Evolutionary conservation across 129 eudicot genomes (phyloP), one percentile per base, ranked within the genome.

Genomic region (Centaurea solstitialis): DNA sequence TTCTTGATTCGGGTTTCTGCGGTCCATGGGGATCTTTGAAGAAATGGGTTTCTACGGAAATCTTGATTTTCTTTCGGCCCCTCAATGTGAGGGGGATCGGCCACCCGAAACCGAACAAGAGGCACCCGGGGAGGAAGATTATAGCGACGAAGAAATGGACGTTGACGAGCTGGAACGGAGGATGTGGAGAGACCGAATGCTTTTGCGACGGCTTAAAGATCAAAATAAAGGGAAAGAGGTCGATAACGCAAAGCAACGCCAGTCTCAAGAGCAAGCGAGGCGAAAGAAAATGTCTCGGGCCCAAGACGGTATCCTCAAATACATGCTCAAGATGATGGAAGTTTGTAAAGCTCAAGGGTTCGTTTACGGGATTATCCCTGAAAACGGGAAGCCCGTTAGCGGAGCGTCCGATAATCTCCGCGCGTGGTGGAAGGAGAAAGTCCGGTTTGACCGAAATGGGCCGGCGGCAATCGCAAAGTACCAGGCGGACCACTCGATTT

Each of bases 391-490:
- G 24, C 97, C 97, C 0, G 94, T 92, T 12, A 92, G 92, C 0
- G 97, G 97, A 17, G 97, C 97, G 7, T 92, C 97, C 1, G 97
- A 92, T 67, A 92, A 92, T 83, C 94, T 92, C 21, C 92, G 97
- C 4, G 94, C 89, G 0, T 92, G 97, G 97, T 92, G 97, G 97
- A 92, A 92, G 82, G 97, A 92, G 75, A 92, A 92, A 77, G 97
- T 92, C 33, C 78, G 94, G 79, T 92, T 92, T 79, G 97, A 92
- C 35, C 67, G 97, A 33, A 92, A 92, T n/a, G 97, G 97, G 24
- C 97, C 97, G 7, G 94, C 92, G 75, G 97, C 97, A 17, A 90
- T 92, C 3, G 86, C 97, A 1, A 92, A 90, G 67, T 90, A 92
- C 80, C 91, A 82, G 65, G 88, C 86, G 0, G 97, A 92, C 59